A percentile compares a stretch with the other conserved stretches of the same genome.
These are phyloP conservation scores for Xanthoparmelia taractica DNA, from an alignment of 495 filamentous ascomycete genomes.

Conservation along the genomic window DNA sequence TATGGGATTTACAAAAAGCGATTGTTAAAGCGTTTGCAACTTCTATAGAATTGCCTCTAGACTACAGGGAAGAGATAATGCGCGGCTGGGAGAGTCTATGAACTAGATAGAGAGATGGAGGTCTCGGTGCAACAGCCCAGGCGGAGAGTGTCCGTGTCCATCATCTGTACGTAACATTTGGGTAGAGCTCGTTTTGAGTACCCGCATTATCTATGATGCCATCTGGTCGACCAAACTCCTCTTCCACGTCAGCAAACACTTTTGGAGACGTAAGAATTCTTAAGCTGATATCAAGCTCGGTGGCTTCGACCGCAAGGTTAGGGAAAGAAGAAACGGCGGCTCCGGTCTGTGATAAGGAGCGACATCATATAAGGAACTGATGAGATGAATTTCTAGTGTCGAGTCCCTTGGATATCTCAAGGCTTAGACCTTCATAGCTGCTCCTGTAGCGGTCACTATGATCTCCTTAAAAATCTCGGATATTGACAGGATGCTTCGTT, in stretches of 20 bases:
- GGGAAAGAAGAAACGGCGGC: slow-evolving; percentile 21
- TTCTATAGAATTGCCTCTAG: neutral
- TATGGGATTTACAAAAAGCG: slow-evolving; percentile 39
- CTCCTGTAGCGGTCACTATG: neutral
- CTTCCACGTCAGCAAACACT: slow-evolving; percentile 33
- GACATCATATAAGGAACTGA: slow-evolving; percentile 36
- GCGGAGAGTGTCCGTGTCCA: too few species aligned
- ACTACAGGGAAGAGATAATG: neutral
- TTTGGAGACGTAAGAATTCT: slow-evolving; percentile 33
- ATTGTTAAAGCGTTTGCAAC: neutral
- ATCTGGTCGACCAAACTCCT: slow-evolving; percentile 29
- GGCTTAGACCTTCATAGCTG: slow-evolving; percentile 35
- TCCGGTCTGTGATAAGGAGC: slow-evolving; percentile 26
- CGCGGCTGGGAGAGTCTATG: too few species aligned
- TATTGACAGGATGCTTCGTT: neutral
- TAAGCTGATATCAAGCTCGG: slow-evolving; percentile 39
- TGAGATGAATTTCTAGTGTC: slow-evolving; percentile 30
- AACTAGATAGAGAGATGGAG: too few species aligned
- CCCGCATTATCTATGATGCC: too few species aligned
- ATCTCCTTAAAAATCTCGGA: too few species aligned
- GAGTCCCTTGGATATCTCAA: slow-evolving; percentile 34
- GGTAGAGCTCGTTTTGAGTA: too few species aligned
- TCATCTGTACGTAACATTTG: too few species aligned
- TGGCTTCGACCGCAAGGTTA: slow-evolving; percentile 27
- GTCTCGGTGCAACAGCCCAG: too few species aligned